phyloP scores from a whole-genome alignment of 352 stramenopile genomes.

The Globisporangium splendens region DNA sequence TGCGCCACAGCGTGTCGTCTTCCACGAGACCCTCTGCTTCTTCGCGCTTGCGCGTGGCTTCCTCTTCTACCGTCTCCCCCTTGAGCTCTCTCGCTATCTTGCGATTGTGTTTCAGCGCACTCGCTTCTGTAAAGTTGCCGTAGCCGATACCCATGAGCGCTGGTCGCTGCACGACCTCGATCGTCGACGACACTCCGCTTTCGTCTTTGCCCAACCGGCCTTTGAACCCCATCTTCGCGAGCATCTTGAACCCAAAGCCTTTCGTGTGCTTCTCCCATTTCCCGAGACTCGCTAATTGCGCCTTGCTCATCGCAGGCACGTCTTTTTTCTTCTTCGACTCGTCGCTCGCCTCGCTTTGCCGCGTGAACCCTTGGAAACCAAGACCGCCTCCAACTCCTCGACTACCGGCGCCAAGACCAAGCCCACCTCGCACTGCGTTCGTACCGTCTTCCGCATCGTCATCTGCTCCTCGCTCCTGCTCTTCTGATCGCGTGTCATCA shows the following conservation, averaged over 20 bases:
- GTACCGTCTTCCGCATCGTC: background rate
- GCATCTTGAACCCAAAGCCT: constrained; percentile 94
- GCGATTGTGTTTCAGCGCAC: constrained; percentile 89
- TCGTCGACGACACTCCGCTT: constrained; percentile 88
- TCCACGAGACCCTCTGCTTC: constrained; percentile 31
- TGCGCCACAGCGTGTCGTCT: constrained; percentile 81
- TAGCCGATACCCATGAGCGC: constrained; percentile 92
- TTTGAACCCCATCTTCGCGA: constrained; percentile 95
- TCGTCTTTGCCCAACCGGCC: constrained; percentile 92
- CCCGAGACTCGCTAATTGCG: constrained; percentile 8
- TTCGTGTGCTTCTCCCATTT: constrained; percentile 96
- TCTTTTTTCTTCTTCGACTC: constrained; percentile 19
- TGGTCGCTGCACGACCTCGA: constrained; percentile 93
- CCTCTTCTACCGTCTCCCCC: constrained; percentile 55
- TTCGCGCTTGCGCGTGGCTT: constrained; percentile 23
- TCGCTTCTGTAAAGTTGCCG: constrained; percentile 92
- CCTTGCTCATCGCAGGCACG: constrained; percentile 6
- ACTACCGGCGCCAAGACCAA: background rate
- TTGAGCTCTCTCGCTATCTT: constrained; percentile 90
- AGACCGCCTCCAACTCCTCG: background rate
- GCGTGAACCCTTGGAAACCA: constrained; percentile 3
- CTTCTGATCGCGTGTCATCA: background rate
- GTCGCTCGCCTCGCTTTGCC: background rate
- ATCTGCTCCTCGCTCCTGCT: background rate
- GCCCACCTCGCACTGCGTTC: background rate